These are phyloP conservation scores for Ciborinia camelliae DNA, from an alignment of 2,329 filamentous ascomycete genomes.

Conservation along the genomic window DNA sequence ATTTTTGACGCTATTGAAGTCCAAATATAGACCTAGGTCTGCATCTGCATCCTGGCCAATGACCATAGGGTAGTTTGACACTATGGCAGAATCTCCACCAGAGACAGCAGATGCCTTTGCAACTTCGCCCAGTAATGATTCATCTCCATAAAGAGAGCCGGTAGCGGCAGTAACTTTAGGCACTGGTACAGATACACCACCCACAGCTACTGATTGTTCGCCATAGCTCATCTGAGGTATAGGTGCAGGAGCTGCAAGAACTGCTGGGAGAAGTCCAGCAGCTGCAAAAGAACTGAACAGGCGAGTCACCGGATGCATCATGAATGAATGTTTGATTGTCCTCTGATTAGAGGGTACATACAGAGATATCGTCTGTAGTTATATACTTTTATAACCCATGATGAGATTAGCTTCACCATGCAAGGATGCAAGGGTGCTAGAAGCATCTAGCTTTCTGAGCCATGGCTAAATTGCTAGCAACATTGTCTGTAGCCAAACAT, in stretches of 20 bases:
- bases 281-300: conserved; percentile 18
- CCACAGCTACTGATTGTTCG: conserved; percentile 44
- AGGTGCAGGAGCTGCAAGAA: conserved; percentile 21
- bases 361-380: neutral
- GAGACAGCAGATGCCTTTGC: conserved; percentile 41
- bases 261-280: conserved; percentile 20
- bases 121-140: conserved; percentile 42
- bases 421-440: neutral
- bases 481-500: neutral
- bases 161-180: conserved; percentile 40
- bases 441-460: neutral
- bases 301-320: neutral
- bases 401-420: neutral
- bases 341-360: neutral
- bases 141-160: conserved; percentile 43
- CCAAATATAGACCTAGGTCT: conserved; percentile 50
- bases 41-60: conserved; percentile 50
- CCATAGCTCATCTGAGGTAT: conserved; percentile 41
- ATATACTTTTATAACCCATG: neutral
- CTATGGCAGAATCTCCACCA: conserved; percentile 41
- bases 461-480: neutral
- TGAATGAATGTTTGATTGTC: neutral
- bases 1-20: conserved; percentile 50
- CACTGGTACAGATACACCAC: conserved; percentile 41
- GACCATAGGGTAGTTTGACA: conserved; percentile 44